Evolutionary conservation across 768 basidiomycete genomes (phyloP).

Genomic region (Phaffia tasmanica): DNA sequence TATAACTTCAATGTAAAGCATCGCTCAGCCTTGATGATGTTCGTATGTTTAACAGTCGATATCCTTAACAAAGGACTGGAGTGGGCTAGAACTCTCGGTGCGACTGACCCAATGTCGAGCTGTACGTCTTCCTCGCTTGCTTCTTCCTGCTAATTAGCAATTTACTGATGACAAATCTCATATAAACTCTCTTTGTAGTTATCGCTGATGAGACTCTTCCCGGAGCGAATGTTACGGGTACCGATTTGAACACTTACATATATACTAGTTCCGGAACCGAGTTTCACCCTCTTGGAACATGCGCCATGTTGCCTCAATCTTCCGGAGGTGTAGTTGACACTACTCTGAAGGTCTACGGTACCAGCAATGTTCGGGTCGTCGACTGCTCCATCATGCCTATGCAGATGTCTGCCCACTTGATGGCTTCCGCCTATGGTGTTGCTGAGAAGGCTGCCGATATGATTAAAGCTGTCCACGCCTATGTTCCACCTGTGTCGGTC

Average conservation of each 20-base stretch:
- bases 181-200: neutral
- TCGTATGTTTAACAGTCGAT: constrained; percentile 8
- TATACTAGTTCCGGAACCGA: constrained; percentile 38
- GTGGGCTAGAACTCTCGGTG: constrained; percentile 8
- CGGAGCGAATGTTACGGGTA: neutral
- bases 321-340: constrained; percentile 53
- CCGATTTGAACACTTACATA: constrained; percentile 13
- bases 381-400: constrained; percentile 34
- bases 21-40: neutral
- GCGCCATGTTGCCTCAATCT: constrained; percentile 49
- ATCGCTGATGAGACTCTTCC: constrained; percentile 3
- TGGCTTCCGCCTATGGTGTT: constrained; percentile 39
- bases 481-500: no score
- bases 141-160: neutral
- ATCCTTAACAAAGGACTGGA: constrained; percentile 13
- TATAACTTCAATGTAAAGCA: neutral
- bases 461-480: constrained; percentile 34
- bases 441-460: constrained; percentile 46
- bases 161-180: neutral
- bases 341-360: constrained; percentile 49
- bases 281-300: constrained; percentile 46
- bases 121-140: neutral
- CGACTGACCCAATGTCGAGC: constrained; percentile 7
- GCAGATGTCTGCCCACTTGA: neutral
- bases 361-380: constrained; percentile 49